These are phyloP conservation scores for Kuraishia hungarica DNA, from an alignment of 805 yeast genomes.

Conservation along the genomic window DNA sequence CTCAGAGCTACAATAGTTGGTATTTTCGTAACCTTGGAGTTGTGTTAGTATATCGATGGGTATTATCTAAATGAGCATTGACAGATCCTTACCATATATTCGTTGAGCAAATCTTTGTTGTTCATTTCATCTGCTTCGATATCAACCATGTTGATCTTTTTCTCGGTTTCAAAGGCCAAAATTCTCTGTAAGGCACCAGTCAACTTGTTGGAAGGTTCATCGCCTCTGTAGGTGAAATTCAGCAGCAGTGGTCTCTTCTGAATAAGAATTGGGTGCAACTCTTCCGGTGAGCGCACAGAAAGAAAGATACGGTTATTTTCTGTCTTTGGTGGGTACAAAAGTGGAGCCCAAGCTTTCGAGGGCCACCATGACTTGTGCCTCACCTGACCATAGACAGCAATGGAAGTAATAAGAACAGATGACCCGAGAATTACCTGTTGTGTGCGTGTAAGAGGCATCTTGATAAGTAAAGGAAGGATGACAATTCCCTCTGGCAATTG, in stretches of 20 bases:
- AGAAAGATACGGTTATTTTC: conserved; percentile 35
- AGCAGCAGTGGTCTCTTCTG: conserved; percentile 55
- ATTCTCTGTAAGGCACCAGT: conserved; percentile 53
- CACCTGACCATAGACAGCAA: conserved; percentile 16
- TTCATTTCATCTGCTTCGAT: conserved; percentile 63
- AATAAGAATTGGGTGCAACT: conserved; percentile 45
- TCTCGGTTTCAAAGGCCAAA: conserved; percentile 38
- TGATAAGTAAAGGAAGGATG: not conserved
- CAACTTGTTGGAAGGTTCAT: conserved; percentile 48
- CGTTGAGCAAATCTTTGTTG: conserved; percentile 45
- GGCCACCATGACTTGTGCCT: conserved; percentile 18
- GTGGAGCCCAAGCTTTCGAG: conserved; percentile 17
- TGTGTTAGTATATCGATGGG: no score
- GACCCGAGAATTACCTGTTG: conserved; percentile 22
- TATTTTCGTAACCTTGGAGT: conserved; percentile 39
- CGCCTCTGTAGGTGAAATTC: conserved; percentile 66
- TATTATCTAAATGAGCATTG: no score
- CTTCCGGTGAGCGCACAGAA: conserved; percentile 45
- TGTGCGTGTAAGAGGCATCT: conserved; percentile 15
- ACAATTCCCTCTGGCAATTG: not conserved
- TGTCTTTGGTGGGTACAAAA: conserved; percentile 25
- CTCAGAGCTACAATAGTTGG: conserved; percentile 63
- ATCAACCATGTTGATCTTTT: conserved; percentile 55
- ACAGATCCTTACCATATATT: not conserved
- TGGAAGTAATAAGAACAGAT: conserved; percentile 14